Evolutionary conservation across 371 early-diverging fungal species (phyloP).

Genomic region (Circinella umbellata): DNA sequence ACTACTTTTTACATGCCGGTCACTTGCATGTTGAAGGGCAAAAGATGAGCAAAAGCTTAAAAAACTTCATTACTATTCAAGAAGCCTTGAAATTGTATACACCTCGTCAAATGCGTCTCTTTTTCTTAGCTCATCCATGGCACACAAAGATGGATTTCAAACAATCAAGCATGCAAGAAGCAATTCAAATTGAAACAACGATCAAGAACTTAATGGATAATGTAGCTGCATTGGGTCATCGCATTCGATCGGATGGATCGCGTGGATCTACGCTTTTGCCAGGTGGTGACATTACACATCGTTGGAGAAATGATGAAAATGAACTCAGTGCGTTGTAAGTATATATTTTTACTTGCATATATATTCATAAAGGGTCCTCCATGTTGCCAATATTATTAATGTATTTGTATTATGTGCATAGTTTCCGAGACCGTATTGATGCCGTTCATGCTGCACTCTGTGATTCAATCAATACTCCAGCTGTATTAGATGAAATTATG

Average conservation of each 20-base stretch:
- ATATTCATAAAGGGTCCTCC: not conserved
- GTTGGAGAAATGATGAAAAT: slow-evolving; percentile 72
- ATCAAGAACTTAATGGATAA: slow-evolving; percentile 90
- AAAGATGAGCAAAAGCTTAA: slow-evolving; percentile 99
- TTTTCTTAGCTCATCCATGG: slow-evolving; percentile 96
- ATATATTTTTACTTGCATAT: not conserved
- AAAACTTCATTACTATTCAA: slow-evolving; percentile 98
- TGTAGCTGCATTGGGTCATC: slow-evolving; percentile 75
- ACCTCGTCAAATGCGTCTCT: slow-evolving; percentile 90
- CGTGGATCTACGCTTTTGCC: slow-evolving; percentile 44
- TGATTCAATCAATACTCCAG: slow-evolving; percentile 95
- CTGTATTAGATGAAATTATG: slow-evolving; percentile 81
- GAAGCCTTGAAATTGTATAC: slow-evolving; percentile 89
- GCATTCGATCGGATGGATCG: slow-evolving; percentile 50
- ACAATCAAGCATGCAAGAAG: slow-evolving; percentile 82
- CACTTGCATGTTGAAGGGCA: slow-evolving; percentile 98
- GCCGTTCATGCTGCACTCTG: slow-evolving; percentile 88
- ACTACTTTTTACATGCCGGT: slow-evolving; percentile 99
- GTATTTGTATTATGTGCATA: not conserved
- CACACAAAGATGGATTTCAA: slow-evolving; percentile 91
- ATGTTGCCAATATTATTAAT: no score
- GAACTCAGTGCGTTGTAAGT: slow-evolving; percentile 56
- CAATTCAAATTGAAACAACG: slow-evolving; percentile 80
- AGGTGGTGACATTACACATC: slow-evolving; percentile 60
- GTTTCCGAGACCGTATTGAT: slow-evolving; percentile 63